Percentiles rank a stretch among this genome's conserved stretches.
These are phyloP conservation scores for Raphidocelis subcapitata DNA, from an alignment of 139 green algal species.

Conservation along the genomic window DNA sequence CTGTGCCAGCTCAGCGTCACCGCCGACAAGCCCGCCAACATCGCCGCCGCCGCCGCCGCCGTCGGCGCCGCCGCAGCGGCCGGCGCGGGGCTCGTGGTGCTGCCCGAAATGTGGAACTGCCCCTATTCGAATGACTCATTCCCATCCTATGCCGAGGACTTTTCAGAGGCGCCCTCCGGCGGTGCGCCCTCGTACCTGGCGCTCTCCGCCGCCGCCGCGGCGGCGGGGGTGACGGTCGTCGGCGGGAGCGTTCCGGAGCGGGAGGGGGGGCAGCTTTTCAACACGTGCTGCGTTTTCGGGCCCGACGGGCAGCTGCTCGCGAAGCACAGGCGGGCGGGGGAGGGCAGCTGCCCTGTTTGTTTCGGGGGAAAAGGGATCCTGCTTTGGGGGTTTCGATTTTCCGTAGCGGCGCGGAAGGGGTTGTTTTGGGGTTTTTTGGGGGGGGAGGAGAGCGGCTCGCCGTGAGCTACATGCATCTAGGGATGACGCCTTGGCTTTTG, in stretches of 20 bases:
- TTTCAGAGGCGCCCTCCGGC: conserved; percentile 62
- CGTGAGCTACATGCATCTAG: too few species aligned
- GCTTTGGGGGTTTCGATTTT: not conserved
- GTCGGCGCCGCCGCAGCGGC: conserved; percentile 68
- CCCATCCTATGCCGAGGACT: conserved; percentile 89
- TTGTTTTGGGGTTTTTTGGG: too few species aligned
- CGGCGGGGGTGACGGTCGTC: conserved; percentile 55
- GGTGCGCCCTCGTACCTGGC: conserved; percentile 14
- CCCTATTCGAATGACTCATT: conserved; percentile 97
- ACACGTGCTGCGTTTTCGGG: conserved; percentile 95
- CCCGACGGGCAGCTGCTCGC: conserved; percentile 76
- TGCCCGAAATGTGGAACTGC: conserved; percentile 98
- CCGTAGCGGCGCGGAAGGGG: not conserved
- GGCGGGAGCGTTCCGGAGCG: conserved; percentile 87
- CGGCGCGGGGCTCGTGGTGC: conserved; percentile 77
- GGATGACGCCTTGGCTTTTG: not conserved
- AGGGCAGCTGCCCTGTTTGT: not conserved
- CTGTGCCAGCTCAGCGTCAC: conserved; percentile 88
- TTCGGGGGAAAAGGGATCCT: not conserved
- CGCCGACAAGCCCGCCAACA: conserved; percentile 86
- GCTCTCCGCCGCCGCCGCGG: conserved; percentile 27
- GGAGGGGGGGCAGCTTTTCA: conserved; percentile 80
- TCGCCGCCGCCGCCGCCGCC: conserved; percentile 55
- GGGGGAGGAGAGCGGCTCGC: too few species aligned
- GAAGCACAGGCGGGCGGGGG: conserved; percentile 72